Evolutionary conservation across 108 stramenopile species (phyloP), one percentile per base, ranked within the genome.

Genomic region (Skeletonema tropicum): DNA sequence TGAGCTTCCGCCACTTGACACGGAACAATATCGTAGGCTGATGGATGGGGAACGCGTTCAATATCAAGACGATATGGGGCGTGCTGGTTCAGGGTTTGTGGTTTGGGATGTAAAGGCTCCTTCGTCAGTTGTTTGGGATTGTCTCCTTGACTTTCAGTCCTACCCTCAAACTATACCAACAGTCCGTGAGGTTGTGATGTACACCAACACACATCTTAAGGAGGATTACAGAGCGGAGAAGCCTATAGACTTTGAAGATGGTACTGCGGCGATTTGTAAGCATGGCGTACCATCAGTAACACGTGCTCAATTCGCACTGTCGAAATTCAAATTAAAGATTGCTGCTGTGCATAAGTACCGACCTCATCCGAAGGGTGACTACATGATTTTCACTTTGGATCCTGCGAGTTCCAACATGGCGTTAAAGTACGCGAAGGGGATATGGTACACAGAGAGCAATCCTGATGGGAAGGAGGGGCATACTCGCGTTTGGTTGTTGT

Each of bases 351-450:
- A 95, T 77, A 88, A 85, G 39, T 95, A 95, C 46, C 74, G 86
- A 6, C 92, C 92, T 11, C 94, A 95, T 72, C 89, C 90, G 0
- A 64, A 85, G 58, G 94, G 94, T 0, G 88, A 95, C 60, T 95
- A 92, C 79, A 95, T 95, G 94, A 83, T 85, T 9, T 95, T 95
- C 65, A 92, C 88, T 6, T 66, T 95, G 58, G 94, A 95, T 78
- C 88, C 86, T 5, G 91, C 88, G 2, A 88, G 90, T 76, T 89
- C 86, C 2, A 92, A 92, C 68, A 77, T 89, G 69, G 94, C 92
- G 0, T 49, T 95, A 55, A 89, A 92, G 68, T 87, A 85, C 64
- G 94, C 94, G 17, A 95, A 95, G 71, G 94, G 94, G 0, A 88
- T 91, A n/a, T 95, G 94, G 94, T 84, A 95, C 77, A 95, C 94